A percentile compares a stretch with the other conserved stretches of the same genome.
Conservation (phyloP, 1,139 yeast species). For the Yarrowia galli region DNA sequence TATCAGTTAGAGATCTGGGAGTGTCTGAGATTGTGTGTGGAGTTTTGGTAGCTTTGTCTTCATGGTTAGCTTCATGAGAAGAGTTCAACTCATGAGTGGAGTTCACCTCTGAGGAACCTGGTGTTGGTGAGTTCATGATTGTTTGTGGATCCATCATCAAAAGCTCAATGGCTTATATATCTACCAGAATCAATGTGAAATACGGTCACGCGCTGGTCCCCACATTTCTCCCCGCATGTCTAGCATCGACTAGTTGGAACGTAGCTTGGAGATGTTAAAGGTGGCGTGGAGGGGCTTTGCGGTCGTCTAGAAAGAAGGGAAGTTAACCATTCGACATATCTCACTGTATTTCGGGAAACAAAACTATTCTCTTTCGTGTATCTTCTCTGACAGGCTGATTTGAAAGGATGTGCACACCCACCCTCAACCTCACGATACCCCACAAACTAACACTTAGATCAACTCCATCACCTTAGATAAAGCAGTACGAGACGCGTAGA, state of each 20-base stretch:
- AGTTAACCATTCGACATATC: too few relatives aligned
- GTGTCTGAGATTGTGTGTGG: not conserved
- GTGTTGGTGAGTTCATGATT: not conserved
- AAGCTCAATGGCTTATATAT: not conserved
- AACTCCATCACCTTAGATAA: conserved; percentile 3
- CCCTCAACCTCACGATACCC: not conserved
- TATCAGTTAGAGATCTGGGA: not conserved
- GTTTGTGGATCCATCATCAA: not conserved
- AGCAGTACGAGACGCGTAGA: conserved; percentile 4
- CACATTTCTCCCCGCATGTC: conserved; percentile 8
- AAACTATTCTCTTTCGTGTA: too few relatives aligned
- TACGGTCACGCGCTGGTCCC: conserved; percentile 2
- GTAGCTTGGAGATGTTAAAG: not conserved
- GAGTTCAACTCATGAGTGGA: too few relatives aligned
- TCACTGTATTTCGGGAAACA: too few relatives aligned
- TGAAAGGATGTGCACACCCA: not conserved
- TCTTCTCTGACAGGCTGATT: too few relatives aligned
- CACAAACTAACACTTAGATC: conserved; percentile 6
- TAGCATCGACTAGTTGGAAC: not conserved
- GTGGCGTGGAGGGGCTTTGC: not conserved
- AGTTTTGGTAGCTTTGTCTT: too few relatives aligned
- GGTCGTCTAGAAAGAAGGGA: too few relatives aligned
- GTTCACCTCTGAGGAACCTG: not conserved
- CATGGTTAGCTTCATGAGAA: not conserved
- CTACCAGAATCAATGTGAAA: not conserved